phyloP scores from a whole-genome alignment of 495 filamentous ascomycete genomes.

The Pseudevernia furfuracea region DNA sequence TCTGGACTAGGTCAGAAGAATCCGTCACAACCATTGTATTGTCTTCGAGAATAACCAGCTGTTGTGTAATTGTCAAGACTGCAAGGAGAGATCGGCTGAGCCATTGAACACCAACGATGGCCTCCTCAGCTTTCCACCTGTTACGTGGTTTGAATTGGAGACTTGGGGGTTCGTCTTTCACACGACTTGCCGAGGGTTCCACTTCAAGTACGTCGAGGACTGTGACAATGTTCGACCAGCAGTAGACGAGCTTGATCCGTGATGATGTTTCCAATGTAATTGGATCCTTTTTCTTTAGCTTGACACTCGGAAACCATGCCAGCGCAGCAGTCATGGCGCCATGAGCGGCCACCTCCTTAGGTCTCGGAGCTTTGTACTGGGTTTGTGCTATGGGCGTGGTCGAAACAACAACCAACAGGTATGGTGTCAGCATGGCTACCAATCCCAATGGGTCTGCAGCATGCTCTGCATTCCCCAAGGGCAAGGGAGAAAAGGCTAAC shows the following conservation, averaged over 20 bases:
- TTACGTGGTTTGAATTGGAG: conserved; percentile 76
- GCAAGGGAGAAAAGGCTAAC: conserved; percentile 81
- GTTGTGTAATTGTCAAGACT: conserved; percentile 85
- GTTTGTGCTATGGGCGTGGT: conserved; percentile 94
- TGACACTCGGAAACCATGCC: conserved; percentile 95
- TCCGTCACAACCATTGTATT: conserved; percentile 81
- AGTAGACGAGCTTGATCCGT: conserved; percentile 87
- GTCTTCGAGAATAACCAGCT: conserved; percentile 88
- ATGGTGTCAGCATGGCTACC: conserved; percentile 92
- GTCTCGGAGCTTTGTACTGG: conserved; percentile 82
- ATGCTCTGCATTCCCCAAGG: conserved; percentile 85
- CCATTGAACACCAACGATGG: conserved; percentile 96
- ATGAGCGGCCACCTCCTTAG: conserved; percentile 83
- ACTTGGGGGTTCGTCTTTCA: conserved; percentile 59
- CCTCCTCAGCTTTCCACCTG: conserved; percentile 88
- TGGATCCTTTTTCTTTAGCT: conserved; percentile 65
- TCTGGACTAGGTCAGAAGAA: conserved; percentile 83
- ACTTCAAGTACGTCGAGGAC: conserved; percentile 78
- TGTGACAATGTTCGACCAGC: conserved; percentile 94
- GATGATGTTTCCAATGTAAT: conserved; percentile 46
- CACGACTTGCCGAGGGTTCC: conserved; percentile 52
- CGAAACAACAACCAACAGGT: conserved; percentile 90
- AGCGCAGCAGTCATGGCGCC: conserved; percentile 87
- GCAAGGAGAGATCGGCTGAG: conserved; percentile 87
- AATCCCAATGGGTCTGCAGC: conserved; percentile 81